Conservation (phyloP, 1,139 yeast species). For the Sporopachydermia cereana region DNA sequence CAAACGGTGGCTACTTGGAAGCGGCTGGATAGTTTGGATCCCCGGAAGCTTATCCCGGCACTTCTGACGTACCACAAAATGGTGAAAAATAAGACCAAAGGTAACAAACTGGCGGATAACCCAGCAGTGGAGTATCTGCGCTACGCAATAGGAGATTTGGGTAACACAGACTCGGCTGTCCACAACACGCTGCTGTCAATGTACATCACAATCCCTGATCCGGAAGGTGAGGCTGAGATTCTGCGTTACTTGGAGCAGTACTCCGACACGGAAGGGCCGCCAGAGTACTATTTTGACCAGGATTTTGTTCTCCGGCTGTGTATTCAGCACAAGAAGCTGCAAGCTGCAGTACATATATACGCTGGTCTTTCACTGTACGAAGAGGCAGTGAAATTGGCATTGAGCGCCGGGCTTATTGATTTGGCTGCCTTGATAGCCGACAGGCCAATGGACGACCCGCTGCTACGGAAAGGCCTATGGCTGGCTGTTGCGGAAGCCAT, state of each 20-base stretch:
- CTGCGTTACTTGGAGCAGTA: conserved; percentile 37
- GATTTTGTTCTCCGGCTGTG: conserved; percentile 72
- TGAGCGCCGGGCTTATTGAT: conserved; percentile 48
- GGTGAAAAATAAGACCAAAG: not conserved
- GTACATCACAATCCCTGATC: conserved; percentile 44
- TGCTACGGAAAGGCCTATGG: conserved; percentile 64
- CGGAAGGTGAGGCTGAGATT: conserved; percentile 29
- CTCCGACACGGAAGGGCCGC: conserved; percentile 17
- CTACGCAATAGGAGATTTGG: conserved; percentile 44
- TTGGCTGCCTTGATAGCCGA: conserved; percentile 50
- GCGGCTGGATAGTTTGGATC: conserved; percentile 38
- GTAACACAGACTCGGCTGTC: conserved; percentile 37
- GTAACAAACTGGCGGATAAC: conserved; percentile 38
- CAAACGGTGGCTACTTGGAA: conserved; percentile 76
- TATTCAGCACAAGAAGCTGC: conserved; percentile 42
- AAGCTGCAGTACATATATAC: conserved; percentile 61
- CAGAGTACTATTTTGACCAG: conserved; percentile 38
- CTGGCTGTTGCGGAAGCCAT: conserved; percentile 51
- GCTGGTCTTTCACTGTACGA: conserved; percentile 59
- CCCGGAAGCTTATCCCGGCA: conserved; percentile 62
- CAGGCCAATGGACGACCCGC: conserved; percentile 33
- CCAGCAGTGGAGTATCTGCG: conserved; percentile 56
- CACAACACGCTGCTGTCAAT: conserved; percentile 68
- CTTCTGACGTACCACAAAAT: conserved; percentile 49
- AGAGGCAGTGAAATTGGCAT: conserved; percentile 69